Percentiles rank a stretch among this genome's conserved stretches.
These are phyloP conservation scores for Elsinoe fawcettii DNA, from an alignment of 2,329 filamentous ascomycete species.

Conservation along the genomic window DNA sequence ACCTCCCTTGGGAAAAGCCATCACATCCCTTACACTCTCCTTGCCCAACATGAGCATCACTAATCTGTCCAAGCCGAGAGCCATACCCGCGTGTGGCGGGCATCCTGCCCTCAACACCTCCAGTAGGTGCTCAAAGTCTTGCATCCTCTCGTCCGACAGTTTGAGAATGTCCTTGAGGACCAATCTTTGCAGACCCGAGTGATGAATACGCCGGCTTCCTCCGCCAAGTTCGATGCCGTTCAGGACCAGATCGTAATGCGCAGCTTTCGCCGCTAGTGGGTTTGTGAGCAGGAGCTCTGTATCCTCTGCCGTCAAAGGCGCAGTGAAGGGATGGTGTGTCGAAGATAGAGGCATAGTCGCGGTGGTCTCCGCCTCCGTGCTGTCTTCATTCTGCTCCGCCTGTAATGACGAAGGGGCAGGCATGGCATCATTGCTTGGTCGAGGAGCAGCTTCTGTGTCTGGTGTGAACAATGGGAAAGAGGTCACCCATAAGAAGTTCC, in stretches of 20 bases:
- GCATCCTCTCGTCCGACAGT: slow-evolving; percentile 64
- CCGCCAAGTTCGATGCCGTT: slow-evolving; percentile 94
- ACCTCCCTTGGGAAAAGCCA: slow-evolving; percentile 92
- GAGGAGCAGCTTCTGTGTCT: slow-evolving; percentile 54
- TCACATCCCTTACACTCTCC: slow-evolving; percentile 79
- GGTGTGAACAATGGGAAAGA: slow-evolving; percentile 91
- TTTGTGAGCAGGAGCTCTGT: slow-evolving; percentile 68
- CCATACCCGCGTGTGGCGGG: slow-evolving; percentile 89
- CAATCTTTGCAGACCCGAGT: slow-evolving; percentile 72
- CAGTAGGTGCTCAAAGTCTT: slow-evolving; percentile 77
- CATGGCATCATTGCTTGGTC: slow-evolving; percentile 73
- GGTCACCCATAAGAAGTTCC: slow-evolving; percentile 73
- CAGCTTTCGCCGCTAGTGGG: slow-evolving; percentile 65
- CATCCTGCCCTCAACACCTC: slow-evolving; percentile 77
- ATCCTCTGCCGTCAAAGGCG: slow-evolving; percentile 57
- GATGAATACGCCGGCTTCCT: slow-evolving; percentile 86
- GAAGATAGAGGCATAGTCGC: slow-evolving; percentile 51
- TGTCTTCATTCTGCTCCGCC: background rate
- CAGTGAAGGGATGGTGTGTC: slow-evolving; percentile 94
- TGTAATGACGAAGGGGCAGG: background rate
- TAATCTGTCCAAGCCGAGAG: slow-evolving; percentile 83
- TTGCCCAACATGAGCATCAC: slow-evolving; percentile 70
- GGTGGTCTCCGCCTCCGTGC: background rate
- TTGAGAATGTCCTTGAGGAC: slow-evolving; percentile 76
- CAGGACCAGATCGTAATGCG: slow-evolving; percentile 92